A percentile compares a stretch with the other conserved stretches of the same genome.
phyloP scores from a whole-genome alignment of 2,329 filamentous ascomycete genomes.

The Fusarium equiseti region DNA sequence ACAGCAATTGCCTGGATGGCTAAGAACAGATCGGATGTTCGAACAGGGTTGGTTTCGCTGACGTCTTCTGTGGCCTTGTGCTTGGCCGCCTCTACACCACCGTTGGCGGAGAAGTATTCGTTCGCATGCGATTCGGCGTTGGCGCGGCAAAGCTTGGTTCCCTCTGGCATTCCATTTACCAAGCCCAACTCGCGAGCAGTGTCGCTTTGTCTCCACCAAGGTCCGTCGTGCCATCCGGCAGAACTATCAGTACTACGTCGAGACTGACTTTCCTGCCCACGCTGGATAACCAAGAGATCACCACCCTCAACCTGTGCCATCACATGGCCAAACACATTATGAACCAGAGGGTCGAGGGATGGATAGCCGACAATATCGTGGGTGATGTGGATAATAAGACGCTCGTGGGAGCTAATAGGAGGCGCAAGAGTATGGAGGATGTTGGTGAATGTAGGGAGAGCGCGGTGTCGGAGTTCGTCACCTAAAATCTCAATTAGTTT shows the following conservation, averaged over 20 bases:
- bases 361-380: conserved; percentile 97
- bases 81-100: conserved; percentile 84
- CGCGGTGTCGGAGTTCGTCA: conserved; percentile 86
- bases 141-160: conserved; percentile 90
- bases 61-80: conserved; percentile 82
- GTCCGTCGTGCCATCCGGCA: conserved; percentile 89
- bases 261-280: conserved; percentile 85
- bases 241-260: conserved; percentile 70
- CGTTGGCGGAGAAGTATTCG: conserved; percentile 84
- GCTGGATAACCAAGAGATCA: conserved; percentile 92
- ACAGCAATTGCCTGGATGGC: conserved; percentile 89
- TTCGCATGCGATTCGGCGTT: conserved; percentile 88
- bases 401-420: conserved; percentile 96
- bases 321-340: conserved; percentile 90
- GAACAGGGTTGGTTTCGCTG: conserved; percentile 87
- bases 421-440: conserved; percentile 95
- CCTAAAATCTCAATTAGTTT: conserved; percentile 63
- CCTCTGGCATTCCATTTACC: conserved; percentile 84
- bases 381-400: conserved; percentile 95
- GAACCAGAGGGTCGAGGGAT: conserved; percentile 91
- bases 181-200: conserved; percentile 80
- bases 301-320: conserved; percentile 99
- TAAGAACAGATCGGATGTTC: conserved; percentile 94
- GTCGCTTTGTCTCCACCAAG: conserved; percentile 88
- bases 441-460: conserved; percentile 93